Evolutionary conservation across 768 basidiomycete species (phyloP).

Genomic region (Hydnum rufescens): DNA sequence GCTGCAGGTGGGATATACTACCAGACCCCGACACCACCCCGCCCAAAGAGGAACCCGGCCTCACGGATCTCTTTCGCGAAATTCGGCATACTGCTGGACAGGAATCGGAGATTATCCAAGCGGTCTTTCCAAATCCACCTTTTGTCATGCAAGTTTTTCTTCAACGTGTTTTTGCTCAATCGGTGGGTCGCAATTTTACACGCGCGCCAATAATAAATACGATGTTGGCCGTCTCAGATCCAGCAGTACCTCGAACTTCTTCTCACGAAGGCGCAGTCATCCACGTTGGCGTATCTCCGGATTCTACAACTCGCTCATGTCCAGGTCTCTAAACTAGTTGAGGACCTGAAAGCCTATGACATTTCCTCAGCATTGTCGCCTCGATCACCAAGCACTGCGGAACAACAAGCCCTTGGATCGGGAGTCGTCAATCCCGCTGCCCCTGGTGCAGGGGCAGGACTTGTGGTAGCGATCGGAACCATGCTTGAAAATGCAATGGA

Average conservation of each 20-base stretch:
- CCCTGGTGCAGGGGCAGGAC: constrained; percentile 10
- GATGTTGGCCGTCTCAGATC: constrained; percentile 34
- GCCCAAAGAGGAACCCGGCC: constrained; percentile 61
- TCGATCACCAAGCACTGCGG: not conserved
- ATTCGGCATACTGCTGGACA: constrained; percentile 83
- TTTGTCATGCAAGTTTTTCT: constrained; percentile 97
- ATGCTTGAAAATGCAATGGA: constrained; percentile 96
- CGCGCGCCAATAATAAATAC: not conserved
- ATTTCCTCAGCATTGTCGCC: constrained; percentile 30
- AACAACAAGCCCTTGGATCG: constrained; percentile 1
- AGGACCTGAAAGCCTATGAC: constrained; percentile 84
- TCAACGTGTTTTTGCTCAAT: constrained; percentile 93
- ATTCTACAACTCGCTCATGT: constrained; percentile 74
- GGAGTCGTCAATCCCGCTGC: no score
- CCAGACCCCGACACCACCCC: constrained; percentile 60
- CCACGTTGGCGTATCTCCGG: constrained; percentile 79
- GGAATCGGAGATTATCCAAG: constrained; percentile 94
- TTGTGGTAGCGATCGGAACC: constrained; percentile 41
- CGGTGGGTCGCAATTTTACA: constrained; percentile 31
- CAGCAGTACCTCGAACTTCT: constrained; percentile 92
- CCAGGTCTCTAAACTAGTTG: constrained; percentile 58
- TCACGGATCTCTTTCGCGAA: constrained; percentile 64
- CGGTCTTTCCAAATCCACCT: constrained; percentile 91
- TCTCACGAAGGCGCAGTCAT: constrained; percentile 50
- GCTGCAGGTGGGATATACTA: constrained; percentile 53